Evolutionary conservation across 1,284 basidiomycete species (phyloP), one percentile per base, ranked within the genome.

Genomic region (Cryptococcus floricola): DNA sequence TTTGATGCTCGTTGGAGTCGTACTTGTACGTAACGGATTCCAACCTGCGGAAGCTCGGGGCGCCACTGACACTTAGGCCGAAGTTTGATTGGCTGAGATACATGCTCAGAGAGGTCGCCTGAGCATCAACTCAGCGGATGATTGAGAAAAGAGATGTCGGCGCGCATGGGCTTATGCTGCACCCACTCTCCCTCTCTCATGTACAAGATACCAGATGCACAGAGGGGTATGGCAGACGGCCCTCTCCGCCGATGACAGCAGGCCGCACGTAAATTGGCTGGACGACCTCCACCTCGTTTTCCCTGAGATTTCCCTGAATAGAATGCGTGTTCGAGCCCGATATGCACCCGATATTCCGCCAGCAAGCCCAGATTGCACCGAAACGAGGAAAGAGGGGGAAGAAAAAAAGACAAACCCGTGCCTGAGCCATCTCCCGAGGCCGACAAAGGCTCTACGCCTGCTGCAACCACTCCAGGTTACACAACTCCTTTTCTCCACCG

Each of bases 231-330:
- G 14, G 9, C 8, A n/a, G 14, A 42, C 41, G n/a, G 19, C 39
- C 13, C 7, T 19, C 13, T 8, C 39, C 39, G 19, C 19, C 39
- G 16, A 42, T 42, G 39, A 31, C 39, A 42, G 19, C 19, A 19
- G 19, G 19, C 23, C 23, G 23, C 23, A 23, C 41, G 18, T 9
- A 25, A 46, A 23, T 42, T 25, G 49, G 39, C 37, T 50, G 49
- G 49, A 50, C 49, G 14, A 50, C 49, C 49, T 50, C 49, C 49
- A 50, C 49, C 39, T 3, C 16, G 14, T n/a, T 39, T 41, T 14
- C 37, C n/a, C 44, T 45, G 44, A 45, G 14, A 9, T 39, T 41
- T 14, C 37, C n/a, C 44, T 45, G 44, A 45, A 23, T 2, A 19
- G n/a, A 45, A 34, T 34, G 31, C 7, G 31, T 10, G 10, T 27